Conservation (phyloP, 345 rosid genomes). For the Eucalyptus cloeziana region DNA sequence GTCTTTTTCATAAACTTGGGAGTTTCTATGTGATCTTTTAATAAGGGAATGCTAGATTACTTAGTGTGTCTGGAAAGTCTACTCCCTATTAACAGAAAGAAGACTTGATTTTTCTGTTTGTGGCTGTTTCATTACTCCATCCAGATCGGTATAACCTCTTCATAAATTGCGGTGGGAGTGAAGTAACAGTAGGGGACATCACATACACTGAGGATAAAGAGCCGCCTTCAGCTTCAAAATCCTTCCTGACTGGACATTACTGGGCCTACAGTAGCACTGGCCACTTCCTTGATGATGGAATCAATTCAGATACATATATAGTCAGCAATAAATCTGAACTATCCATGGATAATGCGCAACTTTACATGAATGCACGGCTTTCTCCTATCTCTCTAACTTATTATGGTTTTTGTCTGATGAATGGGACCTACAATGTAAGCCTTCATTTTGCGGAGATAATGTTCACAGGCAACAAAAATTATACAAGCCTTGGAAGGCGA, state of each 20-base stretch:
- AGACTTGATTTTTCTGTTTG: background rate
- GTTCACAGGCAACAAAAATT: background rate
- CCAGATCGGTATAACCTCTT: background rate
- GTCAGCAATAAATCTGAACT: background rate
- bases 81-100: background rate
- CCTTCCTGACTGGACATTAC: background rate
- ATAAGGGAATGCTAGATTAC: background rate
- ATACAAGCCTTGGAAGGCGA: background rate
- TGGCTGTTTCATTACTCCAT: background rate
- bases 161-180: background rate
- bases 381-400: background rate
- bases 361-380: background rate
- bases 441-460: constrained; percentile 1
- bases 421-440: background rate
- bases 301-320: background rate
- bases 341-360: background rate
- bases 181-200: background rate
- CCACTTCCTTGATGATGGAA: background rate
- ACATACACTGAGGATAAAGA: background rate
- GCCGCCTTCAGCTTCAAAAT: background rate
- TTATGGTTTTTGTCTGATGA: background rate
- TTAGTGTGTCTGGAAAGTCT: background rate
- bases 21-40: background rate
- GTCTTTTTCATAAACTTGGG: background rate
- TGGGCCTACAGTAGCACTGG: constrained; percentile 1